A percentile compares a stretch with the other conserved stretches of the same genome.
Conservation (phyloP, 148 eudicot species). For the Spergularia marina region DNA sequence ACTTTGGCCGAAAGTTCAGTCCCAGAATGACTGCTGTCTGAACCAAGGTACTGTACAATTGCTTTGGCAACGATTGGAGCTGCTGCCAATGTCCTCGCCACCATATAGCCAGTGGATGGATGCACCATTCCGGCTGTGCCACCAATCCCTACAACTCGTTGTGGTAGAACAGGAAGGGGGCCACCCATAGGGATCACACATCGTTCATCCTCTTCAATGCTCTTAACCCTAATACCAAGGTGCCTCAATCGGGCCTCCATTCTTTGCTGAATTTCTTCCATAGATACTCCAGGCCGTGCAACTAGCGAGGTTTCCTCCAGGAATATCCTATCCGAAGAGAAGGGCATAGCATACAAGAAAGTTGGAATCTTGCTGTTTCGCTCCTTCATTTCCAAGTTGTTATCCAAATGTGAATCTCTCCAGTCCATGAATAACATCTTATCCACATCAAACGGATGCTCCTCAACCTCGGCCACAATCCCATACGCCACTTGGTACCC, state of each 20-base stretch:
- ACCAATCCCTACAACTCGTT: conserved; percentile 91
- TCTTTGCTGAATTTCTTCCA: conserved; percentile 86
- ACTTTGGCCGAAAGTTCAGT: conserved; percentile 64
- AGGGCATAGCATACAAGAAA: conserved; percentile 97
- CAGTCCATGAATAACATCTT: conserved; percentile 99
- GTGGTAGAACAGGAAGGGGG: conserved; percentile 88
- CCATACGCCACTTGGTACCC: conserved; percentile 99
- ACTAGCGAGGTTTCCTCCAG: conserved; percentile 97
- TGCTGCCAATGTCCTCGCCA: conserved; percentile 95
- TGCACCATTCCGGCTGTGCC: conserved; percentile 99
- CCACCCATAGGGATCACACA: conserved; percentile 99
- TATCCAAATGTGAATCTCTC: conserved; percentile 87
- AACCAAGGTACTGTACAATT: conserved; percentile 68
- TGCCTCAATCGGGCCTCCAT: conserved; percentile 90
- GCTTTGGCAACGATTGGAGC: conserved; percentile 85
- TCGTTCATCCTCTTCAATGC: conserved; percentile 92
- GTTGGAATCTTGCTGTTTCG: conserved; percentile 80
- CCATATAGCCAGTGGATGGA: conserved; percentile 99
- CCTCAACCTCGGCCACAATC: conserved; percentile 90
- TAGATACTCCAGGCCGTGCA: conserved; percentile 80
- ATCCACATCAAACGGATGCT: conserved; percentile 86
- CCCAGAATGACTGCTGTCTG: conserved; percentile 39
- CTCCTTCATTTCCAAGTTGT: conserved; percentile 48
- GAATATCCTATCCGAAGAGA: conserved; percentile 69
- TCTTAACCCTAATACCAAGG: conserved; percentile 72